Conservation (phyloP, 2,329 filamentous ascomycete species). For the Pseudocercospora ulei region DNA sequence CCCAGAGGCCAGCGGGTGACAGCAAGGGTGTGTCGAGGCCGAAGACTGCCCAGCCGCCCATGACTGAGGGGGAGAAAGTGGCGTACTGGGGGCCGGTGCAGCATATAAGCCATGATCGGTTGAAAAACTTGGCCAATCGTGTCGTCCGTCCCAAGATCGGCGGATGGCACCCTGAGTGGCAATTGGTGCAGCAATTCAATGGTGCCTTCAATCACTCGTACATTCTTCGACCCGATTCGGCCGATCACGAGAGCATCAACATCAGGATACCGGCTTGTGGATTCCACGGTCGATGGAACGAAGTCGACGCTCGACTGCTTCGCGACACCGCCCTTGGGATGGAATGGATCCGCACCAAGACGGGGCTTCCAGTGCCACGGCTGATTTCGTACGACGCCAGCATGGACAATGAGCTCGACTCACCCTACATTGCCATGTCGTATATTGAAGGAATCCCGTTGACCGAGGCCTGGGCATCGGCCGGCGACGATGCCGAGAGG, state of each 20-base stretch:
- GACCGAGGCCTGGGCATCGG: slow-evolving; percentile 9
- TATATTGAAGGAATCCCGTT: slow-evolving; percentile 13
- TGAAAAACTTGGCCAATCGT: too few relatives aligned
- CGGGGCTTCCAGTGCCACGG: slow-evolving; percentile 16
- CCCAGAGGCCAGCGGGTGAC: too few relatives aligned
- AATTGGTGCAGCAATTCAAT: too few relatives aligned
- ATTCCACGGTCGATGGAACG: slow-evolving; percentile 17
- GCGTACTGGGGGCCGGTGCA: too few relatives aligned
- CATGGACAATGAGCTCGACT: slow-evolving; percentile 18
- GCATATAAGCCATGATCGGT: too few relatives aligned
- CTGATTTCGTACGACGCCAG: slow-evolving; percentile 15
- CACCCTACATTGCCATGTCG: slow-evolving; percentile 21
- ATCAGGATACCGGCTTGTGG: slow-evolving; percentile 19
- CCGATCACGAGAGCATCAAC: slow-evolving; percentile 10
- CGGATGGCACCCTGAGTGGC: too few relatives aligned
- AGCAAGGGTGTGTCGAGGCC: too few relatives aligned
- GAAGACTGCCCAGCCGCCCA: too few relatives aligned
- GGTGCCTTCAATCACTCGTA: slow-evolving; percentile 21
- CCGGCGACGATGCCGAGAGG: slow-evolving; percentile 5
- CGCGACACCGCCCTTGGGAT: slow-evolving; percentile 20
- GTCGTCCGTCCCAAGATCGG: too few relatives aligned
- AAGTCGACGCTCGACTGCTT: slow-evolving; percentile 16
- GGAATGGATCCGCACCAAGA: slow-evolving; percentile 15
- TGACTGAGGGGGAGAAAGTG: too few relatives aligned
- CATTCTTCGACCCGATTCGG: slow-evolving; percentile 16